Evolutionary conservation across 257 asterid genomes (phyloP), one percentile per base, ranked within the genome.

Genomic region (Fraxinus cuspidata): DNA sequence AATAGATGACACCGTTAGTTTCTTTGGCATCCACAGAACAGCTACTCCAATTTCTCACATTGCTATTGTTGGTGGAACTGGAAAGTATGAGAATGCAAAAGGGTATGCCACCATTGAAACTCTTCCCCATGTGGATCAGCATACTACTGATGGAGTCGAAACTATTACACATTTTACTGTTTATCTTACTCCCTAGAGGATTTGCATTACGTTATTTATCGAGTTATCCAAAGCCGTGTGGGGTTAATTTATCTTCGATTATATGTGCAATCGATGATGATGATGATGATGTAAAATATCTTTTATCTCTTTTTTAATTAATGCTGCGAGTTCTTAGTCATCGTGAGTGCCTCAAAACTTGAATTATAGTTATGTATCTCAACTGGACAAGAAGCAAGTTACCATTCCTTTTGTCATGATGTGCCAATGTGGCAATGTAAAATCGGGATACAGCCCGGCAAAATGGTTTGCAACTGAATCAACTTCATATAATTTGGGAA

Each of bases 1-100:
- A 77, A 71, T 80, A 3, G 86, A 74, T 0, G 97, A 94, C 32
- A 88, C 94, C 0, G 40, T 94, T 11, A 92, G 97, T 84, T 92
- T 94, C 85, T 94, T 92, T 6, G 99, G 98, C 11, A 84, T 93
- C 27, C 97, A 94, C 81, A 81, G 98, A 23, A 94, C 98, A 7
- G 97, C 98, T 6, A 88, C 95, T 0, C 96, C 96, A 5, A 77
- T 90, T 1, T 94, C 98, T 2, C 94, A 94, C 28, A 88, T 94
- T 25, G 96, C 96, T 15, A 78, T 93, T 19, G 77, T 91, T 60
- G 97, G 98, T 42, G 98, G 98, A 31, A 89, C 96, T 0, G 98
- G 98, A 0, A 87, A 80, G 21, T 88, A 92, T 69, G 97, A 92
- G 86, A 87, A 88, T 67, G 96, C 95, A 0, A 90, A 83, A 75